Evolutionary conservation across 2,329 filamentous ascomycete genomes (phyloP), one percentile per base, ranked within the genome.

Genomic region (Claviceps africana): DNA sequence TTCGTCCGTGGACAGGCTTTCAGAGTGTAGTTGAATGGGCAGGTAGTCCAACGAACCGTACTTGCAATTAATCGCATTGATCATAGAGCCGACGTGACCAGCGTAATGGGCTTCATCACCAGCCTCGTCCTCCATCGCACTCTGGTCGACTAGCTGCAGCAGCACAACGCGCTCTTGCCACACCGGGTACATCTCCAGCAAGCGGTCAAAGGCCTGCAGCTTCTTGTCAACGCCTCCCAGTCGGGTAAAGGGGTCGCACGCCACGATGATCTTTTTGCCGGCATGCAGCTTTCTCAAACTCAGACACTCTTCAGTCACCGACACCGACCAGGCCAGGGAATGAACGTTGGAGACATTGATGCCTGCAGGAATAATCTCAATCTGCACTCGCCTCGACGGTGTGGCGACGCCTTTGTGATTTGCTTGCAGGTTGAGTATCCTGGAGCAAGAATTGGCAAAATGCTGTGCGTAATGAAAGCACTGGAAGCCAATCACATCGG

Each of bases 401-500:
- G 88, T 86, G 63, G 94, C 86, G 4, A 96, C 86, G 7, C 88
- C 88, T 5, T 82, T 80, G 2, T 81, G 81, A 52, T 88, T 88
- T 0, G 88, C 93, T 47, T 88, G 83, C 61, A 93, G 93, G 17
- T 86, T 86, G 10, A 95, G 75, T 43, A 96, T 85, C 30, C 90
- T 81, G 2, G 88, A 93, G 69, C 89, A 96, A 68, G 88, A 95
- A 56, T 88, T 95, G 30, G 88, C 82, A 66, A 97, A 96, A 66
- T 96, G 91, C 21, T 89, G 82, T 10, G 89, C 90, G 67, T 95
- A 96, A 65, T 88, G 93, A 70, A 88, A 91, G 6, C 89, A 91
- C 67, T 96, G 91, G 71, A 97, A 95, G 1, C 88, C 89, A 57
- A 97, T 80, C 72, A 96, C 82, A 67, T 95, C 95, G 51, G 90